A percentile compares a stretch with the other conserved stretches of the same genome.
Evolutionary conservation across 164 flowering plant species (phyloP).

Genomic region (grape (Vitis vinifera)): DNA sequence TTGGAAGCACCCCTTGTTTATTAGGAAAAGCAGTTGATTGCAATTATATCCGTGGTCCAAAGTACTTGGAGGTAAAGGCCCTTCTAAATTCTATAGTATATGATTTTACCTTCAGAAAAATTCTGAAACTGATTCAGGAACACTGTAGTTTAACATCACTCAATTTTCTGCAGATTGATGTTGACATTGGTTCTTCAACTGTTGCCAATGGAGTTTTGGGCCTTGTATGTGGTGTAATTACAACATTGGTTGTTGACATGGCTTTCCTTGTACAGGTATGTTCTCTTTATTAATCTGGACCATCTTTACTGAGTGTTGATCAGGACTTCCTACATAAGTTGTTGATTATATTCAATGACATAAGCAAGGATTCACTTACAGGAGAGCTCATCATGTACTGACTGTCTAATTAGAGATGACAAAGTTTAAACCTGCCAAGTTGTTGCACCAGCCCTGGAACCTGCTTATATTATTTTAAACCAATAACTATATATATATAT

Average conservation of each 20-base stretch:
- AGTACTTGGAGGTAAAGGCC: slow-evolving; percentile 77
- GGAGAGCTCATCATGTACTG: too few species aligned
- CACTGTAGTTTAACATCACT: slow-evolving; percentile 2
- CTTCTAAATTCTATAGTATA: background rate
- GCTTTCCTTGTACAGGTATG: slow-evolving; percentile 97
- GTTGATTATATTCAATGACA: too few species aligned
- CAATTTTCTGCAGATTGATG: slow-evolving; percentile 72
- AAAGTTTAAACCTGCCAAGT: too few species aligned
- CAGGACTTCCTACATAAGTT: too few species aligned
- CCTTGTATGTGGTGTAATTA: slow-evolving; percentile 91
- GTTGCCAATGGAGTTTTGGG: slow-evolving; percentile 99
- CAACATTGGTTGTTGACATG: slow-evolving; percentile 97
- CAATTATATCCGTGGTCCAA: slow-evolving; percentile 89
- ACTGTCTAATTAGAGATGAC: too few species aligned
- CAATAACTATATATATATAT: too few species aligned
- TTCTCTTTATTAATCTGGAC: background rate
- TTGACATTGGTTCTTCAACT: slow-evolving; percentile 97
- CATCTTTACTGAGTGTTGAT: too few species aligned
- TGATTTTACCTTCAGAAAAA: background rate
- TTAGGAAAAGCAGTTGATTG: slow-evolving; percentile 98
- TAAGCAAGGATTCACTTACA: too few species aligned
- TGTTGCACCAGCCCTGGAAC: too few species aligned
- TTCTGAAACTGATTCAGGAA: background rate
- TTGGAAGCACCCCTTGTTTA: slow-evolving; percentile 97
- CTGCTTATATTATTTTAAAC: too few species aligned